Conservation (phyloP, 257 asterid species). For the Ophiorrhiza pumila region DNA sequence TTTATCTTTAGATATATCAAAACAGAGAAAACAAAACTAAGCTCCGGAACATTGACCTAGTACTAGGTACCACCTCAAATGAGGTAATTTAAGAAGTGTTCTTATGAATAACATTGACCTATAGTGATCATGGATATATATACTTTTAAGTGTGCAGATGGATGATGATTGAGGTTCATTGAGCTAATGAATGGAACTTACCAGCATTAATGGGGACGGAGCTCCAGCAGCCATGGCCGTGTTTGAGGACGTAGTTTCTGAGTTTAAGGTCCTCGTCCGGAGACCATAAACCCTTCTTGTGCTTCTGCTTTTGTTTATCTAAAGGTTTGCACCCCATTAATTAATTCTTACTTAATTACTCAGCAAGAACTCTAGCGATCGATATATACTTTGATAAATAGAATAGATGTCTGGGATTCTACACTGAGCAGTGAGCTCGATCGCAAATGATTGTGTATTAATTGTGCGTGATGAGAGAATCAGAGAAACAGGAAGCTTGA, state of each 20-base stretch:
- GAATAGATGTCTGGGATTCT: background rate
- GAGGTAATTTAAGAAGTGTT: no score
- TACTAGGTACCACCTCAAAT: no score
- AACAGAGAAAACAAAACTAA: no score
- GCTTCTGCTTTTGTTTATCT: constrained; percentile 48
- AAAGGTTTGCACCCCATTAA: constrained; percentile 40
- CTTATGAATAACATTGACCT: no score
- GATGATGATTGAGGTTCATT: background rate
- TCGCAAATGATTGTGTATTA: background rate
- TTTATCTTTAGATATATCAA: no score
- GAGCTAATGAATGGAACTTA: constrained; percentile 20
- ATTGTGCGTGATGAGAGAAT: background rate
- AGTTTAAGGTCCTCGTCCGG: constrained; percentile 90
- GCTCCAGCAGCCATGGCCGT: constrained; percentile 87
- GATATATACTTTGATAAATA: background rate
- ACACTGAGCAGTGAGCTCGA: no score
- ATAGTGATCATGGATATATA: no score
- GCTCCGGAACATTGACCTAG: no score
- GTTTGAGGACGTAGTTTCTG: constrained; percentile 42
- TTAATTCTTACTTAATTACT: no score
- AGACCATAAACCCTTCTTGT: constrained; percentile 83
- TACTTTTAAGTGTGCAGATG: no score
- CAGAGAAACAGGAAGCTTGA: constrained; percentile 21
- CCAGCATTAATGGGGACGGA: constrained; percentile 81
- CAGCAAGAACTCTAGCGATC: no score